A percentile compares a stretch with the other conserved stretches of the same genome.
These are phyloP conservation scores for Mollisia scopiformis DNA, from an alignment of 2,329 filamentous ascomycete species.

Conservation along the genomic window DNA sequence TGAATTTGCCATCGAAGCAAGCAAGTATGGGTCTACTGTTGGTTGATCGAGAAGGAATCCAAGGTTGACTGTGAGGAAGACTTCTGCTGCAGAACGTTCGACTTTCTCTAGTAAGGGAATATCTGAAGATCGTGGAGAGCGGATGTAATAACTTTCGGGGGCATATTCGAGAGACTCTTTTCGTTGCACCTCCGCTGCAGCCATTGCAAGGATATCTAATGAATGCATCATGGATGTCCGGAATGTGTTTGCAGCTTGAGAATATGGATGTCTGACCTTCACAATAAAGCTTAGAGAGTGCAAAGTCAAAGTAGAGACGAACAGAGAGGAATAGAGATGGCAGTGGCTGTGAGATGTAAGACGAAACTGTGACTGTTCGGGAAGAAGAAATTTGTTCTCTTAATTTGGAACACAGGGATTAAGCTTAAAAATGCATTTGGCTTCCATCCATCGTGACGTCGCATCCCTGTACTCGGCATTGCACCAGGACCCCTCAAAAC, in stretches of 20 bases:
- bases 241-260: background rate
- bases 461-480: background rate
- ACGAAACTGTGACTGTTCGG: background rate
- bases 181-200: slow-evolving; percentile 31
- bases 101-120: slow-evolving; percentile 33
- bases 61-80: slow-evolving; percentile 30
- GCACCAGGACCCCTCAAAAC: background rate
- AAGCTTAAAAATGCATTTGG: background rate
- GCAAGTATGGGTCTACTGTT: slow-evolving; percentile 26
- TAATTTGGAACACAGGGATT: too few relatives aligned
- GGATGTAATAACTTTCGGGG: slow-evolving; percentile 24
- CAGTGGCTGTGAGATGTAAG: background rate
- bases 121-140: slow-evolving; percentile 31
- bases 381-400: background rate
- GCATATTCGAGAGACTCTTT: slow-evolving; percentile 25
- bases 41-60: slow-evolving; percentile 27
- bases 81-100: slow-evolving; percentile 34
- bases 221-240: slow-evolving; percentile 24
- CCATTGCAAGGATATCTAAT: slow-evolving; percentile 32
- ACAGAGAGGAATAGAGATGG: background rate
- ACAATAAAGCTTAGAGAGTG: background rate
- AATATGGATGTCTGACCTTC: background rate
- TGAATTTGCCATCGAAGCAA: slow-evolving; percentile 26
- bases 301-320: background rate
- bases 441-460: background rate